phyloP scores from a whole-genome alignment of 73 alveolate species.

The Paramecium biaurelia region DNA sequence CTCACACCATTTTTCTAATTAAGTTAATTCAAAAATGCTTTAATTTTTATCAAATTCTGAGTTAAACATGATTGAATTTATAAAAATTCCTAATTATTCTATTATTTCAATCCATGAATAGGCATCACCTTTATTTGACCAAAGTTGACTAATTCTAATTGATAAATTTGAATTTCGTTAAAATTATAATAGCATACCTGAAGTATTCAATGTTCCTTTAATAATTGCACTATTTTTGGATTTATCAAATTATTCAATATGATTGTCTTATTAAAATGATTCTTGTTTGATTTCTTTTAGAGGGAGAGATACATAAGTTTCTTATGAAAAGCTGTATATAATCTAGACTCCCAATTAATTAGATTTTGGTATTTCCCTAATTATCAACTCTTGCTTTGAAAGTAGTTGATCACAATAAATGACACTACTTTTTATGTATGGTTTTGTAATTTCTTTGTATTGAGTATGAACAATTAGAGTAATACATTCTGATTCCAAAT shows the following conservation, averaged over 20 bases:
- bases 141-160: neutral
- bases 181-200: neutral
- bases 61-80: neutral
- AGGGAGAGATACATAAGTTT: neutral
- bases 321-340: neutral
- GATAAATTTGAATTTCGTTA: neutral
- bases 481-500: neutral
- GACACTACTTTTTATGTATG: neutral
- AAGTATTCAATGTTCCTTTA: neutral
- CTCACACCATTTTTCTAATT: constrained; percentile 20
- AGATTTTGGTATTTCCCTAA: constrained; percentile 4
- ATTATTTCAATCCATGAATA: constrained; percentile 25
- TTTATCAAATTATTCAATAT: neutral
- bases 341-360: neutral
- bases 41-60: neutral
- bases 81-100: neutral
- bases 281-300: neutral
- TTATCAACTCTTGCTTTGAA: neutral
- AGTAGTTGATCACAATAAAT: neutral
- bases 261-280: neutral
- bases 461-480: neutral
- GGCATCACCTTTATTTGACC: constrained; percentile 39
- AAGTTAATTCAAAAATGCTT: neutral
- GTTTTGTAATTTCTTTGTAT: neutral
- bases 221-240: constrained; percentile 11